A percentile compares a stretch with the other conserved stretches of the same genome.
Conservation (phyloP, 371 early-diverging fungal species). For the Mortierella polycephala region DNA sequence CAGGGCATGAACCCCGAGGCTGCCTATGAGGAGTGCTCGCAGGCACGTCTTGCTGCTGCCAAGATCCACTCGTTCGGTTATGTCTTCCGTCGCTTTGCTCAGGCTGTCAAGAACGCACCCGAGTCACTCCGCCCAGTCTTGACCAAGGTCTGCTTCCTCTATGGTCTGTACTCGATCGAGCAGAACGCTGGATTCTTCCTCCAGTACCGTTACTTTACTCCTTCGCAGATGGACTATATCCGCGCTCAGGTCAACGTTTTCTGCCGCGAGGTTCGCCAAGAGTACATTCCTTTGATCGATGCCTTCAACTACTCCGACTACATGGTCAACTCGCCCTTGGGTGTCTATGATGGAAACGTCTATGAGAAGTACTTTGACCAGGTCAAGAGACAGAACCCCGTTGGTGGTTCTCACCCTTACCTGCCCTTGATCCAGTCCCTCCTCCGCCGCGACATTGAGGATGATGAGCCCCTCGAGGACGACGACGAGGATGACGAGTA, state of each 20-base stretch:
- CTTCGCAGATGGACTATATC: slow-evolving; percentile 76
- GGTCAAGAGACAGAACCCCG: slow-evolving; percentile 82
- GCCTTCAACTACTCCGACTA: slow-evolving; percentile 89
- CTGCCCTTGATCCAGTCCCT: slow-evolving; percentile 88
- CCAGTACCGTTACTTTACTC: slow-evolving; percentile 84
- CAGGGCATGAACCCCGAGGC: slow-evolving; percentile 79
- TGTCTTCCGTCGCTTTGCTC: slow-evolving; percentile 87
- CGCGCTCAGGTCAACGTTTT: slow-evolving; percentile 72
- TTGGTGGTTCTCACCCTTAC: slow-evolving; percentile 78
- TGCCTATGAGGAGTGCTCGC: slow-evolving; percentile 90
- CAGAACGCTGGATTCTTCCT: slow-evolving; percentile 92
- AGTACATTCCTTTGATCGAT: slow-evolving; percentile 89
- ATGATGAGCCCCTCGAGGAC: slow-evolving; percentile 63
- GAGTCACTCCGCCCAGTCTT: slow-evolving; percentile 65
- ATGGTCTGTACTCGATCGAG: slow-evolving; percentile 85
- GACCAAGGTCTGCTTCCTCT: slow-evolving; percentile 78
- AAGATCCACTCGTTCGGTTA: slow-evolving; percentile 88
- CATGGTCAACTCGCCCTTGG: slow-evolving; percentile 90
- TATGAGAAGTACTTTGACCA: slow-evolving; percentile 90
- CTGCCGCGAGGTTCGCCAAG: slow-evolving; percentile 79
- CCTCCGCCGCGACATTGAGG: slow-evolving; percentile 70
- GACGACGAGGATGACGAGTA: slow-evolving; percentile 67
- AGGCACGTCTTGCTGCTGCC: slow-evolving; percentile 86
- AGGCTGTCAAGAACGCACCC: slow-evolving; percentile 72
- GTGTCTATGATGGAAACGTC: slow-evolving; percentile 88